A percentile compares a stretch with the other conserved stretches of the same genome.
Conservation (phyloP, 2,329 filamentous ascomycete species). For the Onygenales sp. region DNA sequence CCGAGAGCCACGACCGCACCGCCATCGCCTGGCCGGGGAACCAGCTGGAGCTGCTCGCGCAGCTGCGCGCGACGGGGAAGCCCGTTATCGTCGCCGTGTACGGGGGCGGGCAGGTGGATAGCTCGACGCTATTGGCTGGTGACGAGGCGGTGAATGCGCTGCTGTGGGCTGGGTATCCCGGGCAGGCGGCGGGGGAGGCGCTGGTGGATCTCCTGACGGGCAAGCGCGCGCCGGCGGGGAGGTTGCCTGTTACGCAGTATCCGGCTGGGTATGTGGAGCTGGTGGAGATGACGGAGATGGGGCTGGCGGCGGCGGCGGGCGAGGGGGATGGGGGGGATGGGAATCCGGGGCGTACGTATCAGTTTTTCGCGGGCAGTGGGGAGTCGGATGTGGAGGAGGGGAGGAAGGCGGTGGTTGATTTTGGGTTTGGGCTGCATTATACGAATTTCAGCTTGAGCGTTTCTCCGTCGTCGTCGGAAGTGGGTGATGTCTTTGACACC, state of each 20-base stretch:
- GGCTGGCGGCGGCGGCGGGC: constrained; percentile 18
- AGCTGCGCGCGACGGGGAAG: constrained; percentile 28
- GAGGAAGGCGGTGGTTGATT: constrained; percentile 21
- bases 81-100: constrained; percentile 34
- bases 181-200: constrained; percentile 28
- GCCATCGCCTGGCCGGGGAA: constrained; percentile 35
- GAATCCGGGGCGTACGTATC: constrained; percentile 29
- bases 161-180: constrained; percentile 32
- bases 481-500: background rate
- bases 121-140: constrained; percentile 28
- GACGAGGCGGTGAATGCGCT: constrained; percentile 29
- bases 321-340: constrained; percentile 1
- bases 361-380: constrained; percentile 23
- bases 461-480: background rate
- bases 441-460: constrained; percentile 23
- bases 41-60: constrained; percentile 30
- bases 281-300: constrained; percentile 27
- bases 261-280: constrained; percentile 31
- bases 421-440: constrained; percentile 32
- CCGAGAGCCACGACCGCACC: constrained; percentile 31
- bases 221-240: constrained; percentile 25
- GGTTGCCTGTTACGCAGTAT: constrained; percentile 27
- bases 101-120: constrained; percentile 37
- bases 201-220: constrained; percentile 28
- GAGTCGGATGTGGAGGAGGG: no score